Evolutionary conservation across 1,284 basidiomycete genomes (phyloP), one percentile per base, ranked within the genome.

Genomic region (Earliella scabrosa): DNA sequence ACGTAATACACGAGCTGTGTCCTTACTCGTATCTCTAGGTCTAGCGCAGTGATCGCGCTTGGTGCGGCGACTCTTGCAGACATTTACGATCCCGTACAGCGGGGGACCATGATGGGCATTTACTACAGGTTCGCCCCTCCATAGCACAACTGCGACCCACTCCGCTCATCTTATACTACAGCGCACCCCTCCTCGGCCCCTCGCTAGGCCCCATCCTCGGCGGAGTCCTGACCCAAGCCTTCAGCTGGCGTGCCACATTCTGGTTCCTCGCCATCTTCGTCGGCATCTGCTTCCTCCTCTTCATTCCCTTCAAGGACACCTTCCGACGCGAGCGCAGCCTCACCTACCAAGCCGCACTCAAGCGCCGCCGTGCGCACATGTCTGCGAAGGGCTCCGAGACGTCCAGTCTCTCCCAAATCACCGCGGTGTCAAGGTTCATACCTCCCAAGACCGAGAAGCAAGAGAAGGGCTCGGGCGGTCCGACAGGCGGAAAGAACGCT

Each of bases 31-130:
- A 14, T 11, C 9, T 18, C 67, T 48, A 92, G 90, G 21, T 88
- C 88, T 2, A 87, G 88, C 46, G 88, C 91, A 1, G 89, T 92
- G 8, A 81, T 93, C 21, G 74, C 88, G 0, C 84, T 93, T 45
- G 93, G 92, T 11, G 91, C 92, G 0, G 92, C 90, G 7, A 90
- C 90, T 7, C 75, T 96, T 5, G 88, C 88, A 2, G 92, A 94
- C 68, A 89, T 94, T 34, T 94, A 86, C 65, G 91, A 94, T 46
- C 81, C 87, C 0, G 77, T 83, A 41, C 90, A 94, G 68, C 79
- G 93, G 43, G 93, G 93, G 2, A 83, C 82, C 10, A 92, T 80
- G 79, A 88, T 93, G 80, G 91, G 91, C 1, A 76, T 91, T 10
- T 93, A 87, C 70, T 92, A 89, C 60, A 68, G 67, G 70, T 69